Conservation (phyloP, 139 green algal species). For the Coccomyxa sp. region DNA sequence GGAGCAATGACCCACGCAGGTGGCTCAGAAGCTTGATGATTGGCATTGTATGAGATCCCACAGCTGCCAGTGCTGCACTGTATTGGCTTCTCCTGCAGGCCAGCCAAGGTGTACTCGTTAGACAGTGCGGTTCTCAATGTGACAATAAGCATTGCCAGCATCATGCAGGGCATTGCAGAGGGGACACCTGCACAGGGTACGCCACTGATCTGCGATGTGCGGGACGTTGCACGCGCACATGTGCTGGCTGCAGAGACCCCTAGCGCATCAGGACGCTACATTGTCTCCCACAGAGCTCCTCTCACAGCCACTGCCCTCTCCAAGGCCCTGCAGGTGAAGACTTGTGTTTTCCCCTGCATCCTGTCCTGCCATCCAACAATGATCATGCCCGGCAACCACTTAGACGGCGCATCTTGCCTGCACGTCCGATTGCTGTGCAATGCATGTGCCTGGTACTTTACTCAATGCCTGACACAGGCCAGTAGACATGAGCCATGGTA, state of each 20-base stretch:
- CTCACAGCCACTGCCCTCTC: constrained; percentile 12
- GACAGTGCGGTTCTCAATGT: too few relatives aligned
- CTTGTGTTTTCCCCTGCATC: not conserved
- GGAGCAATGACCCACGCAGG: too few relatives aligned
- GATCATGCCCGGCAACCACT: not conserved
- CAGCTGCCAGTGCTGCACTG: too few relatives aligned
- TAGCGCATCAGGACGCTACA: constrained; percentile 37
- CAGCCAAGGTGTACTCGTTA: too few relatives aligned
- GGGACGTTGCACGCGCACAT: constrained; percentile 47
- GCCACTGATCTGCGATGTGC: constrained; percentile 41
- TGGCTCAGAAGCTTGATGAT: too few relatives aligned
- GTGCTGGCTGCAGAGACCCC: constrained; percentile 32
- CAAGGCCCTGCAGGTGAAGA: not conserved
- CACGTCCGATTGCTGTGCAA: not conserved
- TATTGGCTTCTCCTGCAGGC: too few relatives aligned
- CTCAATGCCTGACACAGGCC: too few relatives aligned
- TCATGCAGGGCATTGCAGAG: constrained; percentile 30
- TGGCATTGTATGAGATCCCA: too few relatives aligned
- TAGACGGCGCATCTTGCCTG: not conserved
- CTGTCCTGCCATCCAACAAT: not conserved
- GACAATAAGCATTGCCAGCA: too few relatives aligned
- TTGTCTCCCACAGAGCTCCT: constrained; percentile 20
- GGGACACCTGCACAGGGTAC: constrained; percentile 12
- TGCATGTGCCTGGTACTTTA: too few relatives aligned
- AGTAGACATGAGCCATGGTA: too few relatives aligned